Evolutionary conservation across 345 rosid genomes (phyloP).

Genomic region (Aquilaria sinensis): DNA sequence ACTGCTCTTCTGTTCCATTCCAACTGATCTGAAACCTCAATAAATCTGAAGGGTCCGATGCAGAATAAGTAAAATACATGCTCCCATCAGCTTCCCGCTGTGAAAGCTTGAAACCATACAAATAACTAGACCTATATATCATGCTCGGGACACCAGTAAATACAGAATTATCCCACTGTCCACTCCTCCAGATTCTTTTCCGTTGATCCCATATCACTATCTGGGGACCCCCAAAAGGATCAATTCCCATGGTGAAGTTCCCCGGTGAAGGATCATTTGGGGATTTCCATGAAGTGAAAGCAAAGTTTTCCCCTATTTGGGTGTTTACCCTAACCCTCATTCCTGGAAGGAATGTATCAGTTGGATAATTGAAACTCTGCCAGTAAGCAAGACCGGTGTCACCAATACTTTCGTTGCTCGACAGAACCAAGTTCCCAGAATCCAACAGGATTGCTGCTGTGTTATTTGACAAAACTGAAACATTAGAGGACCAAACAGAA

Average conservation of each 20-base stretch:
- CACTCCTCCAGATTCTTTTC: slow-evolving; percentile 1
- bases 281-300: slow-evolving; percentile 21
- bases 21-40: slow-evolving; percentile 43
- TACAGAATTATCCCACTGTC: slow-evolving; percentile 14
- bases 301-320: slow-evolving; percentile 2
- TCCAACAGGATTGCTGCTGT: slow-evolving; percentile 19
- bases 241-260: slow-evolving; percentile 1
- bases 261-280: slow-evolving; percentile 15
- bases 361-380: slow-evolving; percentile 29
- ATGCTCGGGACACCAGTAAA: slow-evolving; percentile 15
- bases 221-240: slow-evolving; percentile 3
- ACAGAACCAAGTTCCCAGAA: slow-evolving; percentile 20
- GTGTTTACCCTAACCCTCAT: slow-evolving; percentile 16
- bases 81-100: slow-evolving; percentile 1
- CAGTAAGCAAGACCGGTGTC: background rate
- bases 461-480: background rate
- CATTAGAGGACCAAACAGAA: slow-evolving; percentile 21
- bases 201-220: slow-evolving; percentile 6
- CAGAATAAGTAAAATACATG: slow-evolving; percentile 27
- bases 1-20: slow-evolving; percentile 32
- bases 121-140: slow-evolving; percentile 4
- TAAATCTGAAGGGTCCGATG: slow-evolving; percentile 23
- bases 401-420: background rate
- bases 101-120: background rate
- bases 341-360: slow-evolving; percentile 24